Base-by-base conservation (phyloP, 768 basidiomycete species). In the Boletus vermiculosoides region DNA sequence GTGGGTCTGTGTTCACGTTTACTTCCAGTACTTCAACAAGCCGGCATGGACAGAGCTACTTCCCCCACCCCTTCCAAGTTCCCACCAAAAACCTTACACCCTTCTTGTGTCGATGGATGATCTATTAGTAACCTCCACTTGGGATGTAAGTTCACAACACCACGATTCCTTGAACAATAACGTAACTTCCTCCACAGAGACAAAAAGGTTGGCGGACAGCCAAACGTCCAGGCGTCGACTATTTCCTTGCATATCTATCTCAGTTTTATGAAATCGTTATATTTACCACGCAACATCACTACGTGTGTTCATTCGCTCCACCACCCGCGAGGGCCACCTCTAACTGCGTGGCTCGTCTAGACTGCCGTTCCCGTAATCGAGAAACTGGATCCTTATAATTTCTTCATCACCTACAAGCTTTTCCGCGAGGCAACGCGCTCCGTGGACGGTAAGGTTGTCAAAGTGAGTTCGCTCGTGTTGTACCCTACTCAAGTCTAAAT, bases 201-300 rank as follows among this genome's bases (percentile, higher is more conserved):
- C 84, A 92, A 75, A 81, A 92, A 65, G 97, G 97, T 50, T 99
- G 97, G 96, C 80, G 93, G 62, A 98, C 96, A 4, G 96, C 95
- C 6, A 99, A 98, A 75, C 86, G 97, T 34, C 96, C 97, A 1
- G 97, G 97, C 5, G 91, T 94, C 16, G 97, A 99, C 69, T 98
- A 99, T 75, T 99, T 99, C 83, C 80, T 99, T 34, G 95, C 85
- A 28, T 99, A 99, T 71, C 83, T 99, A 47, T 92, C 94, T 0
- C 96, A 98, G 68, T 99, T 98, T 77, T 99, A 94, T 71, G 97
- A 99, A 77, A 84, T 98, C 55, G 96, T 98, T 34, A 79, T 99
- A 52, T 99, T 98, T 76, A 98, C 95, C 11, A 82, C 86, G 18
- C 93, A 96, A 74, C 83, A 90, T 54, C 79, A 83, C 66, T 98